These are phyloP conservation scores for Ceratobasidium sp. DNA, from an alignment of 1,284 basidiomycete species.

Conservation along the genomic window DNA sequence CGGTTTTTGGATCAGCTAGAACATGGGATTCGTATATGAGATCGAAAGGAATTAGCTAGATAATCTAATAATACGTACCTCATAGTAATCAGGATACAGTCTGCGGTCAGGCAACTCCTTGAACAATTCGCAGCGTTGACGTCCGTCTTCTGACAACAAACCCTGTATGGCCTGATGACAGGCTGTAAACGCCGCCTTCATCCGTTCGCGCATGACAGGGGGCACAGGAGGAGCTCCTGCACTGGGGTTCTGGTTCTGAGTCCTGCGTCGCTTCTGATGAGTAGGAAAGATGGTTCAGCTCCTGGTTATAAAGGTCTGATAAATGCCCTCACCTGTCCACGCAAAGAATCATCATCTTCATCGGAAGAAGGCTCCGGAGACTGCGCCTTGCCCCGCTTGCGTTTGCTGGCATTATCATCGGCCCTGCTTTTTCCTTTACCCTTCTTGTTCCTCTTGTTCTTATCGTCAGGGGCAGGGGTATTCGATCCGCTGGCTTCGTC, in stretches of 20 bases:
- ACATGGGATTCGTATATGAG: slow-evolving; percentile 90
- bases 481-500: slow-evolving; percentile 56
- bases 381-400: slow-evolving; percentile 78
- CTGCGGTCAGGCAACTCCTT: slow-evolving; percentile 78
- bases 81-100: slow-evolving; percentile 56
- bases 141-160: slow-evolving; percentile 76
- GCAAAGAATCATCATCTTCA: slow-evolving; percentile 71
- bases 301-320: slow-evolving; percentile 9
- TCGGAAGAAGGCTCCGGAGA: slow-evolving; percentile 79
- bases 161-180: slow-evolving; percentile 82
- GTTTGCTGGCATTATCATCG: slow-evolving; percentile 57
- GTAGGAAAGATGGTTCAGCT: not conserved
- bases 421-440: slow-evolving; percentile 42
- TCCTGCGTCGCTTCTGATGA: slow-evolving; percentile 83
- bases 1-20: slow-evolving; percentile 74
- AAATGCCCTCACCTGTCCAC: slow-evolving; percentile 64
- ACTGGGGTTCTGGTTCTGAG: slow-evolving; percentile 46
- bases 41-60: slow-evolving; percentile 16
- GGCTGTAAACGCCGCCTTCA: slow-evolving; percentile 87
- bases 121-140: slow-evolving; percentile 86
- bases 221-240: slow-evolving; percentile 63
- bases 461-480: slow-evolving; percentile 29
- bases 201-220: slow-evolving; percentile 69
- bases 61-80: not conserved
- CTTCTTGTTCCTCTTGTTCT: slow-evolving; percentile 35